Conservation (phyloP, 73 alveolate genomes). For the Symbiodinium natans region DNA sequence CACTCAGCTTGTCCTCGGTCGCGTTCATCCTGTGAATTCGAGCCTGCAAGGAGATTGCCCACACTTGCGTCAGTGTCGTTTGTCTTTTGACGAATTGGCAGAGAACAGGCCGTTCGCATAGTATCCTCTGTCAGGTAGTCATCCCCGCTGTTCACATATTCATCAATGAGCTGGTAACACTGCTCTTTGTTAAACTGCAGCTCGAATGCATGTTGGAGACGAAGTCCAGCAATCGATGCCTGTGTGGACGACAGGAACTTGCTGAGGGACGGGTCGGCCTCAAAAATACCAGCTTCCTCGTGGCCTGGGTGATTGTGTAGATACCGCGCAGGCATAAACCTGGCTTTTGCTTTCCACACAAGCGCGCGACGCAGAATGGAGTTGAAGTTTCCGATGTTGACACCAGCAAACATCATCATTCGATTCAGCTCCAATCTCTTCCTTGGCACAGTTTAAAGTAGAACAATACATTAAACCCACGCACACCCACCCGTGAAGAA, state of each 20-base stretch:
- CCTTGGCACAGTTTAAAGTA: too few species aligned
- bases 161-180: background rate
- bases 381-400: background rate
- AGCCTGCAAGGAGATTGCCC: too few species aligned
- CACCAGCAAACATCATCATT: background rate
- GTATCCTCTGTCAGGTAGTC: background rate
- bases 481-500: too few species aligned
- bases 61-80: too few species aligned
- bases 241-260: background rate
- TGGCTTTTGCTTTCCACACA: background rate
- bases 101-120: background rate
- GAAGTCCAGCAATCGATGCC: background rate
- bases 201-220: background rate
- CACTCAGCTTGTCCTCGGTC: too few species aligned
- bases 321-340: background rate
- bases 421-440: background rate
- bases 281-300: background rate
- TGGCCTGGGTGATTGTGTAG: background rate
- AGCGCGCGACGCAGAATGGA: background rate
- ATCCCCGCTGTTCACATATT: constrained; percentile 22
- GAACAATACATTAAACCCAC: too few species aligned
- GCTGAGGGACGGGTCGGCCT: background rate
- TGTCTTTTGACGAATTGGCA: too few species aligned
- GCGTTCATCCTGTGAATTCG: too few species aligned
- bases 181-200: background rate